phyloP scores from a whole-genome alignment of 352 stramenopile genomes.

The Phytophthora tubulina region DNA sequence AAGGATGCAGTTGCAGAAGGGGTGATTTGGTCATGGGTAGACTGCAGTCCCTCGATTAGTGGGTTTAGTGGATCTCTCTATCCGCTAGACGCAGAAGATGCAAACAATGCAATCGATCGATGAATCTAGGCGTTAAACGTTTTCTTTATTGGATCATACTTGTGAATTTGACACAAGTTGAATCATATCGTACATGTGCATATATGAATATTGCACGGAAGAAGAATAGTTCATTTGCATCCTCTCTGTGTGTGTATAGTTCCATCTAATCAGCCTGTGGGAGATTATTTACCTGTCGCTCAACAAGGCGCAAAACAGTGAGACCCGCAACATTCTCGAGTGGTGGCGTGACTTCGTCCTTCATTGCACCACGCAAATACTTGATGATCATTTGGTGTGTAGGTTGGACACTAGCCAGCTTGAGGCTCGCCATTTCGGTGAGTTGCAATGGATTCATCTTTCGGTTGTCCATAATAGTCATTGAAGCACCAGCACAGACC shows the following conservation, averaged over 20 bases:
- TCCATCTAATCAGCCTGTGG: slow-evolving; percentile 39
- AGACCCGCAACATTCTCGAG: slow-evolving; percentile 80
- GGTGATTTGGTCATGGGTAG: slow-evolving; percentile 18
- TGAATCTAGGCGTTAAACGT: no score
- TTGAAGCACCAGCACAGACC: slow-evolving; percentile 61
- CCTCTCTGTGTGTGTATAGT: no score
- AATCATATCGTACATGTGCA: no score
- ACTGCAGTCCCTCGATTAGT: slow-evolving; percentile 5
- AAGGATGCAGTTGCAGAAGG: neutral
- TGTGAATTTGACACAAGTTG: no score
- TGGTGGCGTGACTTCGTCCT: slow-evolving; percentile 73
- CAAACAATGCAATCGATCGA: slow-evolving; percentile 6
- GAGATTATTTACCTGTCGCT: slow-evolving; percentile 66
- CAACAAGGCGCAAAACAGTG: slow-evolving; percentile 72
- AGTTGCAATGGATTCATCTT: slow-evolving; percentile 79
- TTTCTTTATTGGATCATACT: no score
- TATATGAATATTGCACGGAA: no score
- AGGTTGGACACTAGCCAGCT: slow-evolving; percentile 79
- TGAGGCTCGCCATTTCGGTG: slow-evolving; percentile 80
- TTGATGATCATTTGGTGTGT: slow-evolving; percentile 89
- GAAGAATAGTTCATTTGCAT: no score
- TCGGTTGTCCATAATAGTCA: slow-evolving; percentile 60
- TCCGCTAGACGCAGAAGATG: slow-evolving; percentile 9
- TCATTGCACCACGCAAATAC: slow-evolving; percentile 84
- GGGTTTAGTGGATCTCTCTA: slow-evolving; percentile 17